phyloP scores from a whole-genome alignment of 331 rosid genomes.

The Malus hybrid region DNA sequence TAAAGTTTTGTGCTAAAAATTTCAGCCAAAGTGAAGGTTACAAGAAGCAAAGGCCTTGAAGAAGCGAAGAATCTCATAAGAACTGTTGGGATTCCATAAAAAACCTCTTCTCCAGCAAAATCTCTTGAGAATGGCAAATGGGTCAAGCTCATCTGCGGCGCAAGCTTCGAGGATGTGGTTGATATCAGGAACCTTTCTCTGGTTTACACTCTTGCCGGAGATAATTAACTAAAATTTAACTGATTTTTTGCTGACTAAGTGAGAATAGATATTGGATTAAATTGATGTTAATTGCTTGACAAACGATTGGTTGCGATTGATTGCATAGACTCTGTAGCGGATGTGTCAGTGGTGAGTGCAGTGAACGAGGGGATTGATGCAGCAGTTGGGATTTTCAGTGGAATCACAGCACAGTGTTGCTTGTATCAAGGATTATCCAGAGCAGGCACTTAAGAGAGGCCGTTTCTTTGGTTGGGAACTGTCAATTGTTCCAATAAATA shows the following conservation, averaged over 20 bases:
- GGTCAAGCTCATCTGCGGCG: slow-evolving; percentile 98
- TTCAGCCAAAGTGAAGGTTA: slow-evolving; percentile 14
- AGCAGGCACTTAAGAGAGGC: slow-evolving; percentile 74
- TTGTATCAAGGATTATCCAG: slow-evolving; percentile 51
- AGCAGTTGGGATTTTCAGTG: slow-evolving; percentile 67
- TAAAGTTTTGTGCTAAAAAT: neutral
- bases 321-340: slow-evolving; percentile 97
- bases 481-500: slow-evolving; percentile 30
- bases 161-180: slow-evolving; percentile 92
- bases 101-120: slow-evolving; percentile 42
- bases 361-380: slow-evolving; percentile 87
- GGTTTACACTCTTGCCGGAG: slow-evolving; percentile 96
- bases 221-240: neutral
- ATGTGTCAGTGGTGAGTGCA: slow-evolving; percentile 72
- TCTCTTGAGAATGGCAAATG: slow-evolving; percentile 77
- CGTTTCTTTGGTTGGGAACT: slow-evolving; percentile 66
- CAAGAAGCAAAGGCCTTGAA: slow-evolving; percentile 22
- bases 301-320: slow-evolving; percentile 48
- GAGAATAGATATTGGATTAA: neutral
- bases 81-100: slow-evolving; percentile 40
- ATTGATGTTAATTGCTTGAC: neutral
- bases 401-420: slow-evolving; percentile 41
- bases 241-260: neutral
- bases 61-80: slow-evolving; percentile 39
- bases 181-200: slow-evolving; percentile 82